Base-by-base conservation (phyloP, 2,329 filamentous ascomycete genomes). In the Curvularia eragrostidis region DNA sequence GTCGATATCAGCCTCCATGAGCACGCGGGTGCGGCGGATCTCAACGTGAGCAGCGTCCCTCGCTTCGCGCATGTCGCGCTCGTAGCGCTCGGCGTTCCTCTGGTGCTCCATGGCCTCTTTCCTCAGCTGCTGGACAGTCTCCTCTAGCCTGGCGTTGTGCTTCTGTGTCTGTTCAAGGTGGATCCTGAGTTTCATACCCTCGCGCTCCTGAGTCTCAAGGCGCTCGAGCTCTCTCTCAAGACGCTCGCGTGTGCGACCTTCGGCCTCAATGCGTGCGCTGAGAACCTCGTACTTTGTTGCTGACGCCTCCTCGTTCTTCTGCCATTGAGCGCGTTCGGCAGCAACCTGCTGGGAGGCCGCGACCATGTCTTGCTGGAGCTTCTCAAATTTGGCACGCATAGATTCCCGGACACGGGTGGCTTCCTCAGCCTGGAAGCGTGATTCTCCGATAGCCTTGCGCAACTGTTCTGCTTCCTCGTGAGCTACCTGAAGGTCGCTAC, bases 331-430 rank as follows among this genome's bases (percentile, higher is more conserved):
- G 72, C 93, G 94, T 72, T 98, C 93, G 68, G 91, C 87, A 21
- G 90, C 88, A 61, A 97, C 87, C 61, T 96, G 89, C 46, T 87
- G 87, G 52, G 91, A 89, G 48, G 92, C 91, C 54, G 83, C 83
- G 30, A 88, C 85, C 89, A 98, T 94, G 67, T 97, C 92, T 62
- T 92, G 86, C 77, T 98, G 93, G 38, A 99, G 82, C 58, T 87
- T 87, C 67, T 94, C 87, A 70, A 97, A 90, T 77, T 95, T 96
- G 74, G 83, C 82, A 65, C 92, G 89, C 85, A 96, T 93, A 59
- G 84, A 87, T 73, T 97, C 91, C 56, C 93, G 89, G 58, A 96
- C 85, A 62, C 89, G 87, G 71, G 93, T 88, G 70, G 92, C 94
- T 78, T 97, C 93, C 70, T 95, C 89, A 41, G 95, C 86, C 72